phyloP scores from a whole-genome alignment of 2,329 filamentous ascomycete species.

The Ustulina deusta region DNA sequence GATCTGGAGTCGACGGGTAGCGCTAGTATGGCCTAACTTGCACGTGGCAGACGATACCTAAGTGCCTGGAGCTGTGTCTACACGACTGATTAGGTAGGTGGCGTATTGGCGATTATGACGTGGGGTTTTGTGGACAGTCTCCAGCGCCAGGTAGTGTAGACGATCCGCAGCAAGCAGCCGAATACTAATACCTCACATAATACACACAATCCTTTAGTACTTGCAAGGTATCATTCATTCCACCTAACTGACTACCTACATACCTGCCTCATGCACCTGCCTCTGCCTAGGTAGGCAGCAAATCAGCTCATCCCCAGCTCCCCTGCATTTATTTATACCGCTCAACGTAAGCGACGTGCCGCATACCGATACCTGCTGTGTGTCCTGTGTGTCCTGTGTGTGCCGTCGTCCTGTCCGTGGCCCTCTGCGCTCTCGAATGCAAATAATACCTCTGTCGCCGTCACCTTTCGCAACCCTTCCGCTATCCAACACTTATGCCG shows the following conservation, averaged over 20 bases:
- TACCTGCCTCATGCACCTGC: too few species aligned
- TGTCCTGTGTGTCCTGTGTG: neutral
- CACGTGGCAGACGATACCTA: conserved; percentile 21
- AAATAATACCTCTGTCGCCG: conserved; percentile 22
- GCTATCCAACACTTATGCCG: conserved; percentile 38
- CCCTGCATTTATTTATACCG: conserved; percentile 16
- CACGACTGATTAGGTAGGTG: neutral
- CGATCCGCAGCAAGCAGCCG: neutral
- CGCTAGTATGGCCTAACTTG: conserved; percentile 7
- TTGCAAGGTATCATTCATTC: too few species aligned
- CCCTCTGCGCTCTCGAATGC: conserved; percentile 15
- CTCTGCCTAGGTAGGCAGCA: too few species aligned
- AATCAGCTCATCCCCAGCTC: conserved; percentile 7
- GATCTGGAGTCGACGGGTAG: neutral
- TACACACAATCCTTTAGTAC: too few species aligned
- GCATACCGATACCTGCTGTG: neutral
- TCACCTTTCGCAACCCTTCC: conserved; percentile 19
- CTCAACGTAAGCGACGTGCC: conserved; percentile 23
- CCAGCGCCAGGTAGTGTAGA: neutral
- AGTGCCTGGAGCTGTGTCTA: too few species aligned
- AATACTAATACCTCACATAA: neutral
- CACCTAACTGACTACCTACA: too few species aligned
- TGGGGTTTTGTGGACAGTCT: too few species aligned
- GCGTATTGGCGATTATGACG: neutral
- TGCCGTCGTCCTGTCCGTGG: conserved; percentile 2